Base-by-base conservation (phyloP, 164 flowering plant species). In the Pachysandra terminalis region DNA sequence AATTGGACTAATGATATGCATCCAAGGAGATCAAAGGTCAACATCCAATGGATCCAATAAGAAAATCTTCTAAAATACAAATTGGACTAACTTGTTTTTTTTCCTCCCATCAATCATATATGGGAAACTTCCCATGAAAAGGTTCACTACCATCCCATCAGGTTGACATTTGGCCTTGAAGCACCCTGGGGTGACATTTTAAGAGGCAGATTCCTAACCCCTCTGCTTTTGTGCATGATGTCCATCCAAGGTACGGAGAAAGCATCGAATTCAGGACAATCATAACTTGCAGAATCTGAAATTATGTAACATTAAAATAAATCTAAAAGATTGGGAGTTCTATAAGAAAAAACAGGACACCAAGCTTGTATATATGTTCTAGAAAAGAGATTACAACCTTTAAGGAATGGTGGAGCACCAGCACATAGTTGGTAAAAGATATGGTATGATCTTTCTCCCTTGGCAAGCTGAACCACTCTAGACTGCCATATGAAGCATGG, bases 361-460 rank as follows among this genome's bases (percentile, higher is more conserved):
- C 21, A 23, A 9, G 7, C 3, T 32, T 32, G 37, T 7, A 32
- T 7, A 32, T 3, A 32, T 32, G 37, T 7, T 32, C 37, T 21
- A 24, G 35, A 9, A 66, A 64, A 27, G 1, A 63, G 0, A 68
- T 28, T 12, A 22, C 19, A 61, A 89, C 99, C 99, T 93, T 79
- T 87, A 40, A 96, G 89, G 67, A n/a, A 37, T 66, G 88, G 66
- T 64, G 98, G 75, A 73, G 92, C 98, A 57, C 97, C 98, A 73
- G 98, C 90, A 76, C 99, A 96, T 51, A 96, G 95, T 81, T 96
- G 96, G 78, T 96, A 96, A 70, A 96, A 90, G 57, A 96, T 78
- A 74, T 96, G 98, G 79, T 85, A 96, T 9, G 99, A 91, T 68
- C 99, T 80, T 79, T 96, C 99, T 49, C 96, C 93, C 68, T 75